Evolutionary conservation across 768 basidiomycete species (phyloP).

Genomic region (Mycena epipterygia): DNA sequence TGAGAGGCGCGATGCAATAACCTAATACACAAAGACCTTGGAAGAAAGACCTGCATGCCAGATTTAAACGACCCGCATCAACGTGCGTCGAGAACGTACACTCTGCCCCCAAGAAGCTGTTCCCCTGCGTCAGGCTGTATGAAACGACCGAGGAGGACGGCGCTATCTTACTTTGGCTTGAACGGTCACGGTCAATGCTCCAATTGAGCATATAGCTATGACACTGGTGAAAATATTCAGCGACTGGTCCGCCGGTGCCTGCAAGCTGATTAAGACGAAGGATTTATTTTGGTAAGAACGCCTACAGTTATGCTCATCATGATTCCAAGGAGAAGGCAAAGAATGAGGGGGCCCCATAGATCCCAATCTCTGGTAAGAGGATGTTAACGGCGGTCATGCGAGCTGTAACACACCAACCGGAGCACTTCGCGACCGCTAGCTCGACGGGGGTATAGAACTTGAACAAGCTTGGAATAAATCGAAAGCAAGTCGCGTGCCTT

Average conservation of each 20-base stretch:
- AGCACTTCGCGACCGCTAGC: conserved; percentile 84
- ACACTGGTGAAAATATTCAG: conserved; percentile 94
- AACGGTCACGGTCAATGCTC: conserved; percentile 92
- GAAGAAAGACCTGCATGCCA: conserved; percentile 85
- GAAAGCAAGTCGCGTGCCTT: conserved; percentile 92
- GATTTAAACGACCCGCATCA: background rate
- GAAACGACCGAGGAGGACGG: background rate
- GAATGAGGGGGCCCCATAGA: conserved; percentile 94
- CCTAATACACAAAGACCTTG: conserved; percentile 96
- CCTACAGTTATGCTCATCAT: conserved; percentile 89
- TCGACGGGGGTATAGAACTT: conserved; percentile 91
- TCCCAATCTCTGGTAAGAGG: conserved; percentile 87
- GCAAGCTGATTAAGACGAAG: conserved; percentile 4
- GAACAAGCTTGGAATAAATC: conserved; percentile 92
- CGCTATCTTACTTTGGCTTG: conserved; percentile 83
- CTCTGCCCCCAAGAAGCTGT: conserved; percentile 85
- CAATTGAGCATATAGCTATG: conserved; percentile 92
- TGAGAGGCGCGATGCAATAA: conserved; percentile 94
- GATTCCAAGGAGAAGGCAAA: conserved; percentile 84
- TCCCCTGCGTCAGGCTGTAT: conserved; percentile 4
- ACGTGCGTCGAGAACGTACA: conserved; percentile 61
- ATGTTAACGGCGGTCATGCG: conserved; percentile 12
- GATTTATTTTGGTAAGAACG: background rate
- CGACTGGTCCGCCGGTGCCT: conserved; percentile 89
- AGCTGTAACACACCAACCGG: conserved; percentile 59